Evolutionary conservation across 345 rosid genomes (phyloP).

Genomic region (Hevea brasiliensis): DNA sequence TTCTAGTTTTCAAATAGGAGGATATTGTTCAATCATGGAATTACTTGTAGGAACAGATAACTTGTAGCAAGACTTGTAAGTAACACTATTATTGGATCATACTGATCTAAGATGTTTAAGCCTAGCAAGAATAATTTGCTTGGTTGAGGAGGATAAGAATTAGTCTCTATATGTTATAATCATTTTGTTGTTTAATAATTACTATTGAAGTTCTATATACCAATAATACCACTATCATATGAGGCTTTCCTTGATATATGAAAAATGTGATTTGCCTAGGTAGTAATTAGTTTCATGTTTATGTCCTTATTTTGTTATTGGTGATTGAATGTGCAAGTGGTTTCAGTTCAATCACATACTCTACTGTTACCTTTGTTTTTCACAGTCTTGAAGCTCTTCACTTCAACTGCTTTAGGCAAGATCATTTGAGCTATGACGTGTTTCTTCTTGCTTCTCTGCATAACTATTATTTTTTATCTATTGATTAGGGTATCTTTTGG

Average conservation of each 20-base stretch:
- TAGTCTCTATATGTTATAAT: not conserved
- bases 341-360: not conserved
- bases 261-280: too few species aligned
- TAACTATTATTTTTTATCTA: not conserved
- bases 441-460: not conserved
- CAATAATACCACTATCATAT: too few species aligned
- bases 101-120: not conserved
- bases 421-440: not conserved
- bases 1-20: too few species aligned
- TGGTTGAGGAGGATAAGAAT: not conserved
- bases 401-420: not conserved
- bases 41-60: not conserved
- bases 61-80: slow-evolving; percentile 2
- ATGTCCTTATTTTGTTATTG: not conserved
- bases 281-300: too few species aligned
- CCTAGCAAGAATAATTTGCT: not conserved
- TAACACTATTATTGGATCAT: not conserved
- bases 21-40: not conserved
- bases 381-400: not conserved
- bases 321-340: not conserved
- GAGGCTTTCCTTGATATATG: too few species aligned
- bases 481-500: not conserved
- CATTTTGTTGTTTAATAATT: too few species aligned
- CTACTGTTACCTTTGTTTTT: not conserved
- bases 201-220: too few species aligned